These are phyloP conservation scores for Murraya koenigii DNA, from an alignment of 345 rosid genomes.

Conservation along the genomic window DNA sequence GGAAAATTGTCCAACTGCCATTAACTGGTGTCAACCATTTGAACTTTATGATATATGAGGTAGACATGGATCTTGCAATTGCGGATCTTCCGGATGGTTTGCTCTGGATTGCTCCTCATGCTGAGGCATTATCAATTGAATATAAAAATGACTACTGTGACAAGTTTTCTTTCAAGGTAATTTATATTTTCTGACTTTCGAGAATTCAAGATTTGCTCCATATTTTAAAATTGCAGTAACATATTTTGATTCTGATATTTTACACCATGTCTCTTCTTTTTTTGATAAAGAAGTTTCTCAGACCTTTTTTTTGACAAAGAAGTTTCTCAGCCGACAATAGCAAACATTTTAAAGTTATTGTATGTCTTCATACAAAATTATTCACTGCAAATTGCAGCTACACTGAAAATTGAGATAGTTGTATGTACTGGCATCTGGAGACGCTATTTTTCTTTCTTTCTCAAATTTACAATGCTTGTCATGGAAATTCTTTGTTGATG, in stretches of 20 bases:
- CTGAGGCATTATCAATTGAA: neutral
- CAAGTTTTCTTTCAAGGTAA: neutral
- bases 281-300: too few species aligned
- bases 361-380: neutral
- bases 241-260: neutral
- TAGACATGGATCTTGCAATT: neutral
- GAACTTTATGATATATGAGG: neutral
- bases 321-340: neutral
- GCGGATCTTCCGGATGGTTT: neutral
- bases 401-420: neutral
- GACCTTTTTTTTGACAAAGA: neutral
- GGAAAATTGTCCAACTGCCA: neutral
- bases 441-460: neutral
- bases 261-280: neutral
- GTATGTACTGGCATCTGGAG: neutral
- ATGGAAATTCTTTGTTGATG: neutral
- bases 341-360: neutral
- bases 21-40: neutral
- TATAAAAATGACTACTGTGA: neutral
- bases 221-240: neutral
- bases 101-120: slow-evolving; percentile 2
- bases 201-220: neutral
- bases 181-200: neutral
- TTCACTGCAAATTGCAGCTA: neutral
- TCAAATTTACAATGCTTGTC: neutral